Evolutionary conservation across 2,329 filamentous ascomycete genomes (phyloP).

Genomic region (Plenodomus biglobosus): DNA sequence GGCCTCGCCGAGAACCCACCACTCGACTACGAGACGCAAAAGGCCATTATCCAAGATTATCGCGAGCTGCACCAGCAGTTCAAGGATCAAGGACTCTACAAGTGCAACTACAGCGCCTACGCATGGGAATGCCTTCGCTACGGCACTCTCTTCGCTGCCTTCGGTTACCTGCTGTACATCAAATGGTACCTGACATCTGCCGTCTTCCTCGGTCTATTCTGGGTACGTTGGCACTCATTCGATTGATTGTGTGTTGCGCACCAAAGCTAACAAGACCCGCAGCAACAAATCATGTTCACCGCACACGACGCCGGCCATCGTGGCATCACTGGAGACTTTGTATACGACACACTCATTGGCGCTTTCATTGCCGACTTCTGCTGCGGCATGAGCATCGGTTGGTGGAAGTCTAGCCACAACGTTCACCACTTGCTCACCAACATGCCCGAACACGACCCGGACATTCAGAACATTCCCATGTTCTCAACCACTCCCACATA

Average conservation of each 20-base stretch:
- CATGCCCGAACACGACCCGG: conserved; percentile 53
- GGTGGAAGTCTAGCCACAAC: conserved; percentile 71
- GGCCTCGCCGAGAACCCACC: conserved; percentile 51
- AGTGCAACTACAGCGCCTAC: conserved; percentile 62
- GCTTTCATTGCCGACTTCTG: conserved; percentile 66
- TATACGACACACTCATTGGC: conserved; percentile 61
- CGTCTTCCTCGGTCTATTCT: conserved; percentile 62
- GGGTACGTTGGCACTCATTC: conserved; percentile 48
- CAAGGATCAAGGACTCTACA: conserved; percentile 59
- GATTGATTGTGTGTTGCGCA: conserved; percentile 2
- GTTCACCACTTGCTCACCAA: conserved; percentile 69
- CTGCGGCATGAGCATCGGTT: conserved; percentile 66
- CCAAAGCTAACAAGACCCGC: conserved; percentile 11
- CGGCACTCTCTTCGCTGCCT: conserved; percentile 52
- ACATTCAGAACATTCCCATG: conserved; percentile 70
- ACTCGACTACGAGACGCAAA: conserved; percentile 57
- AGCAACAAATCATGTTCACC: conserved; percentile 70
- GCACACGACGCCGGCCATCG: conserved; percentile 67
- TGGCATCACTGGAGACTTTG: conserved; percentile 63
- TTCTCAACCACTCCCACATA: conserved; percentile 85
- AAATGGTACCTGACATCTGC: conserved; percentile 62
- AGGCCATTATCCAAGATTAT: conserved; percentile 59
- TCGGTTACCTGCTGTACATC: conserved; percentile 50
- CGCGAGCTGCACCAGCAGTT: conserved; percentile 58
- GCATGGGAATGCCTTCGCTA: conserved; percentile 61